Conservation (phyloP, 2,329 filamentous ascomycete species). For the Pleochaeta shiraiana region DNA sequence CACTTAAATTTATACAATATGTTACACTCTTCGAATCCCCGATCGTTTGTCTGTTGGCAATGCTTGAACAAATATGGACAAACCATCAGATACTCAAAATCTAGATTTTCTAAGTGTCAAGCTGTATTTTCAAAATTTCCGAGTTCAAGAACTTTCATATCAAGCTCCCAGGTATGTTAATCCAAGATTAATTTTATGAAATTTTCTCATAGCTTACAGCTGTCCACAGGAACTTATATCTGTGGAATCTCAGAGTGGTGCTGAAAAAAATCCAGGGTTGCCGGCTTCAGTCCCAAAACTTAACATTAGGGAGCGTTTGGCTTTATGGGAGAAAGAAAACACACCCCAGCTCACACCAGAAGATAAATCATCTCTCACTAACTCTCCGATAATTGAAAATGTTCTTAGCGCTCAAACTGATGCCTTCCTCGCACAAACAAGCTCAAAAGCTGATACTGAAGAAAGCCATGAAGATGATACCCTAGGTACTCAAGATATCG, state of each 20-base stretch:
- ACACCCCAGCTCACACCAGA: slow-evolving; percentile 5
- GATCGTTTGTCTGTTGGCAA: slow-evolving; percentile 13
- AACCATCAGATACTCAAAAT: neutral
- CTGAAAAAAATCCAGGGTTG: neutral
- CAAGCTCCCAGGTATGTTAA: neutral
- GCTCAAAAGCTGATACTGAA: neutral
- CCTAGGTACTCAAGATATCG: slow-evolving; percentile 14
- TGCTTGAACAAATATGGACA: slow-evolving; percentile 9
- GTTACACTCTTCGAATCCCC: slow-evolving; percentile 9
- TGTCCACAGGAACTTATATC: neutral
- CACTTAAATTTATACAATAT: slow-evolving; percentile 7
- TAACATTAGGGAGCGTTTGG: slow-evolving; percentile 19
- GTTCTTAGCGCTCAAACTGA: neutral
- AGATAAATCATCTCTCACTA: neutral
- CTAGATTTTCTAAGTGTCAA: neutral
- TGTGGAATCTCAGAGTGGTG: neutral
- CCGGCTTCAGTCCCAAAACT: neutral
- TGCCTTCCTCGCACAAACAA: neutral
- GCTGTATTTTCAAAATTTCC: neutral
- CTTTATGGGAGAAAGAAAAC: slow-evolving; percentile 24
- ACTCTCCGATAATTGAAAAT: neutral
- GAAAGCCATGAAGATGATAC: neutral
- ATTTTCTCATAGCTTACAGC: neutral
- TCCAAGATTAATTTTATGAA: neutral
- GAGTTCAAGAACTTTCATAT: neutral